Base-by-base conservation (phyloP, 2,329 filamentous ascomycete species). In the Monilinia vaccinii-corymbosi region DNA sequence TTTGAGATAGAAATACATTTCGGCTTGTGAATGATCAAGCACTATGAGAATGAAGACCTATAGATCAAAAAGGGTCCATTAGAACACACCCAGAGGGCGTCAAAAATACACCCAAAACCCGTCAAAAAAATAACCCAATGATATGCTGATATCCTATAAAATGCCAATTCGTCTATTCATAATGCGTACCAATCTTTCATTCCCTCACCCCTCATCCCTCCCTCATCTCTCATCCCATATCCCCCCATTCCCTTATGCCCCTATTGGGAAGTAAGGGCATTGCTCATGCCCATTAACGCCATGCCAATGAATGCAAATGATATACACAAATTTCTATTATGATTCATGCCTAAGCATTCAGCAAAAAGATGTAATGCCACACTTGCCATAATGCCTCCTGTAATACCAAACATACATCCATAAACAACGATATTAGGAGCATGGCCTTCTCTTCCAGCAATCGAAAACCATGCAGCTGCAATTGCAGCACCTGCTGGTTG, bases 331-430 rank as follows among this genome's bases (percentile, higher is more conserved):
- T 86, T 85, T 63, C 86, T 80, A 69, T 86, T 86, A 75, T 95
- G 91, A 66, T 90, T 92, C 70, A 97, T 75, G 61, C 87, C 88
- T 71, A 96, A 73, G 66, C 87, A 88, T 77, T 99, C 92, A 4
- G 88, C 86, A 70, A 97, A 93, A 8, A 99, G 77, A 74, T 95
- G 89, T 70, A 99, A 75, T 3, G 88, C 91, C 34, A 99, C 94
- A 68, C 88, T 94, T 32, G 91, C 87, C 94, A 99, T 97, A 68
- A 99, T 95, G 1, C 94, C 94, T 0, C 91, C 86, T 0, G 93
- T 97, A 11, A 86, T 78, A 8, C 91, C 92, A 76, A 99, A 99
- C 75, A 97, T 86, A 56, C 82, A 82, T 0, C 86, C 89, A 69
- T 94, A 93, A 0, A 79, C 79, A n/a, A 78, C 77, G n/a, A 78